Percentiles rank a stretch among this genome's conserved stretches.
Conservation (phyloP, 2,329 filamentous ascomycete genomes). For the Pseudocercospora musae region DNA sequence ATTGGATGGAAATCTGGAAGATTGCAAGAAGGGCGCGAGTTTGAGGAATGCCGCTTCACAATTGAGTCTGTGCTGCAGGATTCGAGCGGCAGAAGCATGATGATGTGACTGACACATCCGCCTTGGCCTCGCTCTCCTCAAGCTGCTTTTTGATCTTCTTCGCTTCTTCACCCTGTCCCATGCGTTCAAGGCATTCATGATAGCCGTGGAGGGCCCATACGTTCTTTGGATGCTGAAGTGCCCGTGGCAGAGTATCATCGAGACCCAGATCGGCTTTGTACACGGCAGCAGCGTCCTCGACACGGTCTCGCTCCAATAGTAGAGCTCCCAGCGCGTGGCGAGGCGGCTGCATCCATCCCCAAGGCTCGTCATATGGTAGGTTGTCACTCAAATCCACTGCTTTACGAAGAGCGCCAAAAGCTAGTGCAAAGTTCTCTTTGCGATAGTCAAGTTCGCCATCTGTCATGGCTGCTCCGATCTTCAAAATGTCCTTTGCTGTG, state of each 20-base stretch:
- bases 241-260: constrained; percentile 56
- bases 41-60: neutral
- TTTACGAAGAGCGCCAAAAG: constrained; percentile 54
- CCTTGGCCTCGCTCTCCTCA: constrained; percentile 51
- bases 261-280: constrained; percentile 43
- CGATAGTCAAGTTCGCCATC: constrained; percentile 73
- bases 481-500: constrained; percentile 60
- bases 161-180: constrained; percentile 42
- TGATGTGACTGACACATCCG: constrained; percentile 57
- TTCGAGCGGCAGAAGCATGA: constrained; percentile 55
- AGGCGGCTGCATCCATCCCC: constrained; percentile 75
- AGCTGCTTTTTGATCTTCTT: constrained; percentile 50
- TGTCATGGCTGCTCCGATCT: constrained; percentile 61
- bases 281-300: constrained; percentile 38
- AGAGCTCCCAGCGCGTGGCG: constrained; percentile 67
- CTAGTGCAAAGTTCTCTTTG: constrained; percentile 50
- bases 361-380: constrained; percentile 68
- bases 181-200: constrained; percentile 66
- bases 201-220: constrained; percentile 73
- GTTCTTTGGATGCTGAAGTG: constrained; percentile 67
- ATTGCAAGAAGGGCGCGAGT: neutral
- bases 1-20: no score
- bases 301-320: constrained; percentile 59
- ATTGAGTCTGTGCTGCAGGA: neutral
- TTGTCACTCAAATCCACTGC: constrained; percentile 58